phyloP scores from a whole-genome alignment of 164 flowering plant species.

The Tinospora cordifolia region DNA sequence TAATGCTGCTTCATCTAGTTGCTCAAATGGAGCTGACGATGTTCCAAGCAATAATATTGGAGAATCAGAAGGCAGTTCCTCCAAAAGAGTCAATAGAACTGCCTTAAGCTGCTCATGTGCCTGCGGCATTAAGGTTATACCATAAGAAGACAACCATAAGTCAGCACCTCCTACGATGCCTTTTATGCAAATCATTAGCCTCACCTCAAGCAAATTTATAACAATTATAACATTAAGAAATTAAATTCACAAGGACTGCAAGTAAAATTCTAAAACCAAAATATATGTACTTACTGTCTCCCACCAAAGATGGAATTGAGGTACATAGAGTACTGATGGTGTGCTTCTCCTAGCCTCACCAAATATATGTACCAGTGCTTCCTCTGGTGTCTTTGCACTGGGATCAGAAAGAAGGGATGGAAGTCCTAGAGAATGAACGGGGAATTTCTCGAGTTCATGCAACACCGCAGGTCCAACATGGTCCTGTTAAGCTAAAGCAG shows the following conservation, averaged over 20 bases:
- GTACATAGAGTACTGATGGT: slow-evolving; percentile 86
- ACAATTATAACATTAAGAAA: not conserved
- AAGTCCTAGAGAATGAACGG: slow-evolving; percentile 94
- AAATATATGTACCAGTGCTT: slow-evolving; percentile 94
- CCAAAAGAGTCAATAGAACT: slow-evolving; percentile 72
- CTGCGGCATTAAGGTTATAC: slow-evolving; percentile 34
- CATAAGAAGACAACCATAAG: slow-evolving; percentile 8
- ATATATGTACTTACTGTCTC: slow-evolving; percentile 64
- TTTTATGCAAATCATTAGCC: not conserved
- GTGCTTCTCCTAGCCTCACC: slow-evolving; percentile 97
- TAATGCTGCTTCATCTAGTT: slow-evolving; percentile 32
- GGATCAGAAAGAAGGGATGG: slow-evolving; percentile 98
- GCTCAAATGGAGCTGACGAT: slow-evolving; percentile 35
- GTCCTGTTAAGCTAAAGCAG: slow-evolving; percentile 76
- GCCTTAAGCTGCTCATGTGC: slow-evolving; percentile 96
- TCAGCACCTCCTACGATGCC: not conserved
- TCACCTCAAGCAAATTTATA: not conserved
- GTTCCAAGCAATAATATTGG: slow-evolving; percentile 84
- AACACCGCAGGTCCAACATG: slow-evolving; percentile 97
- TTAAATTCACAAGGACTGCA: not conserved
- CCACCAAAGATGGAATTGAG: slow-evolving; percentile 97
- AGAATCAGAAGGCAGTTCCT: slow-evolving; percentile 83
- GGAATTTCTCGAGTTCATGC: slow-evolving; percentile 97
- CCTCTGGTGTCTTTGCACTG: slow-evolving; percentile 98
- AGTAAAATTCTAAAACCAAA: not conserved